Evolutionary conservation across 805 yeast species (phyloP), one percentile per base, ranked within the genome.

Genomic region (Metschnikowia corniflorae): DNA sequence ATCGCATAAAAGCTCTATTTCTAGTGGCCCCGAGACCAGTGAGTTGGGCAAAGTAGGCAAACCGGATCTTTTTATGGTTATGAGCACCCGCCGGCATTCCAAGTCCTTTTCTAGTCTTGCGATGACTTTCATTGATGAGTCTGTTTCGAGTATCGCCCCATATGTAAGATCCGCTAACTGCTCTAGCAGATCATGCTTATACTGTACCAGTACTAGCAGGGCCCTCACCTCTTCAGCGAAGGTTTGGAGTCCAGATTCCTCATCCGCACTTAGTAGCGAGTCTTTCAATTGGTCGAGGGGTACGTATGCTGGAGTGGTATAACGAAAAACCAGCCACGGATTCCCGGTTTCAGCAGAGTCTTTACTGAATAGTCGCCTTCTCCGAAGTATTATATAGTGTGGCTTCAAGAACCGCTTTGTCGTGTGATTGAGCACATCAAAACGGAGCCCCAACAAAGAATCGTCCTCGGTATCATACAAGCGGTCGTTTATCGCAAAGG

Each of bases 321-420:
- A 65, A 15, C 62, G 54, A 40, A 57, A 58, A 3, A 65, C 48
- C 20, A 41, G 37, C 71, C 71, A 66, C 13, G 8, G 24, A 8
- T 15, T 28, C 4, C 8, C 19, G 5, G 20, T 9, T 5, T 23
- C 22, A 10, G 14, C 25, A 18, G 29, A 12, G 12, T 20, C 38
- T 5, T 26, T 24, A 5, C 19, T 17, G 7, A 13, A 13, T 8
- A 33, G 28, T 18, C 20, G 20, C 14, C 30, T 27, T 15, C 45
- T 30, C 8, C 49, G 40, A n/a, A 76, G 54, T 3, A 76, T 75
- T 12, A 70, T 61, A 49, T 76, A 76, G 46, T 74, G 78, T 2
- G 80, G 76, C 1, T 54, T 48, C 4, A 52, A 27, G 46, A 55
- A 76, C 22, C 13, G 29, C 16, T 23, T 13, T 24, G 55, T 54